These are phyloP conservation scores for Schizothecium vesticola DNA, from an alignment of 495 filamentous ascomycete genomes.

Conservation along the genomic window DNA sequence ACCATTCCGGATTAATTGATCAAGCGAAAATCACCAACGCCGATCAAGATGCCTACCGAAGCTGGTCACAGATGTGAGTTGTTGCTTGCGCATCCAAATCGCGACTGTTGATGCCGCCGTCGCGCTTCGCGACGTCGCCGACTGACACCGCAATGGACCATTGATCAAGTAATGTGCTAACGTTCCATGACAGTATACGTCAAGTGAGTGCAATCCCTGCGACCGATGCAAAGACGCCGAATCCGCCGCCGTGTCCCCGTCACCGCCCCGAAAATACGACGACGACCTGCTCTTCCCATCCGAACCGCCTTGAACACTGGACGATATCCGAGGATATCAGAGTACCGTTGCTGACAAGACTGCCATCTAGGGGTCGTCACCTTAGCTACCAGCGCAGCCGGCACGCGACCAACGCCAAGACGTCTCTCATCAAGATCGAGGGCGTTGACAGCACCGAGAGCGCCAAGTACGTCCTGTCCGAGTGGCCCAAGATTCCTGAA, in stretches of 20 bases:
- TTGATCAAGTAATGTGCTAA: constrained; percentile 23
- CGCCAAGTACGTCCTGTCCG: constrained; percentile 62
- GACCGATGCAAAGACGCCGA: constrained; percentile 3
- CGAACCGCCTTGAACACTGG: background rate
- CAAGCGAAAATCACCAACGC: constrained; percentile 33
- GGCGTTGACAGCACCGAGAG: constrained; percentile 83
- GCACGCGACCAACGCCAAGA: constrained; percentile 77
- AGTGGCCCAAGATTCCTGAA: background rate
- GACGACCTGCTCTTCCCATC: background rate
- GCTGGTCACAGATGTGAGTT: constrained; percentile 79
- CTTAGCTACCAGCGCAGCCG: constrained; percentile 89
- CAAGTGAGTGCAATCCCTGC: constrained; percentile 62
- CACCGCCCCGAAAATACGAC: background rate
- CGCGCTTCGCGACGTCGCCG: constrained; percentile 5
- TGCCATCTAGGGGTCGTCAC: constrained; percentile 69
- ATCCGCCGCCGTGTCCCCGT: background rate
- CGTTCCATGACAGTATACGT: constrained; percentile 67
- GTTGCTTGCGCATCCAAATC: constrained; percentile 30
- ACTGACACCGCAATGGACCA: background rate
- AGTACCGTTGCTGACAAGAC: constrained; percentile 26
- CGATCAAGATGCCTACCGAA: constrained; percentile 75
- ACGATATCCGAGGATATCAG: background rate
- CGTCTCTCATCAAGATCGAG: constrained; percentile 91
- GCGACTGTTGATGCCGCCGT: background rate
- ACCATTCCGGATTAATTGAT: constrained; percentile 27